Percentiles rank a stretch among this genome's conserved stretches.
phyloP scores from a whole-genome alignment of 2,329 filamentous ascomycete species.

The Penicillium oxalicum region DNA sequence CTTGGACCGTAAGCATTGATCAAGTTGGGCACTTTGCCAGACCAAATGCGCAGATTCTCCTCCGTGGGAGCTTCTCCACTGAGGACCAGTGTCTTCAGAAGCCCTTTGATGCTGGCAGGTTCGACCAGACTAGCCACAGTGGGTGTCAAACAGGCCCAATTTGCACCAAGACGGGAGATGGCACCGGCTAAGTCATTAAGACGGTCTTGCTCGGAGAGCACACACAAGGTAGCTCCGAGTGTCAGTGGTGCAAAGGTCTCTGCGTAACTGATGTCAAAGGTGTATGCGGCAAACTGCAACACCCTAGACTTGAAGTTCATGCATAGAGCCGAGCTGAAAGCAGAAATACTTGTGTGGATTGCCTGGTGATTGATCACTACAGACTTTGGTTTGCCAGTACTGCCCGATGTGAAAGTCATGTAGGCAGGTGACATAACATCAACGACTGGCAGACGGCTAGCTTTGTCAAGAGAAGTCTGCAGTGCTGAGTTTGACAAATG shows the following conservation, averaged over 20 bases:
- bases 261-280: slow-evolving; percentile 36
- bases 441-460: neutral
- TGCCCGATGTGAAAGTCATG: slow-evolving; percentile 42
- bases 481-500: neutral
- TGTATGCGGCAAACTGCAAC: slow-evolving; percentile 36
- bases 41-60: slow-evolving; percentile 8
- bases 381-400: slow-evolving; percentile 25
- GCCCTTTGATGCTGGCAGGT: neutral
- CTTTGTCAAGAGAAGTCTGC: neutral
- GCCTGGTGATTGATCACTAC: slow-evolving; percentile 15
- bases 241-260: slow-evolving; percentile 35
- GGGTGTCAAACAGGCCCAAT: slow-evolving; percentile 3
- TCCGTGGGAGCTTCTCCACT: slow-evolving; percentile 8
- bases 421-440: slow-evolving; percentile 18
- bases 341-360: slow-evolving; percentile 6
- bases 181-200: slow-evolving; percentile 8
- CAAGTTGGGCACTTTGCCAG: slow-evolving; percentile 4
- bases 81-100: slow-evolving; percentile 3
- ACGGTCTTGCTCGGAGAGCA: slow-evolving; percentile 39
- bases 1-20: slow-evolving; percentile 12
- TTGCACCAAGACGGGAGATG: slow-evolving; percentile 3
- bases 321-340: slow-evolving; percentile 6
- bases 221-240: slow-evolving; percentile 40
- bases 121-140: slow-evolving; percentile 5
- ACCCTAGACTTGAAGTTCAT: slow-evolving; percentile 10